Conservation (phyloP, 305 asterid species). For the Fraxinus angustifolia region DNA sequence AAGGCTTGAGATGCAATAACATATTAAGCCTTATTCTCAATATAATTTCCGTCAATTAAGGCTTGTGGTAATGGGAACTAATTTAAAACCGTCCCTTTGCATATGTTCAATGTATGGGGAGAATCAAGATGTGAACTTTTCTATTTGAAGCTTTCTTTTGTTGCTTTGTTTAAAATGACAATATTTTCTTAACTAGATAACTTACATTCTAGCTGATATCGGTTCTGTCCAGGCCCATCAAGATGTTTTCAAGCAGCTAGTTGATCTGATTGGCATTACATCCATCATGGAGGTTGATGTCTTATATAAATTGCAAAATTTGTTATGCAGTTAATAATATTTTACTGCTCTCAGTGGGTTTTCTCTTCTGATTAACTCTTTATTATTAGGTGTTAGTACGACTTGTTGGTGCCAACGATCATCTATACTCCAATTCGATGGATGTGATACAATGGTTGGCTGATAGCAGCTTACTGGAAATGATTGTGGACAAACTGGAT, state of each 20-base stretch:
- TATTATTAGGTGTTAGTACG: constrained; percentile 79
- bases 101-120: not conserved
- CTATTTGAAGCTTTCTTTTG: constrained; percentile 15
- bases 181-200: not conserved
- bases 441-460: constrained; percentile 98
- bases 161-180: not conserved
- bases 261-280: constrained; percentile 94
- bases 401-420: constrained; percentile 90
- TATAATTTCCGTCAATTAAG: not conserved
- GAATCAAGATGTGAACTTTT: constrained; percentile 1
- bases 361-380: constrained; percentile 29
- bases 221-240: constrained; percentile 57
- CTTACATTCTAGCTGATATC: constrained; percentile 4
- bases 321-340: constrained; percentile 6
- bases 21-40: not conserved
- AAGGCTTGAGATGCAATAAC: not conserved
- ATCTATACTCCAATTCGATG: constrained; percentile 70
- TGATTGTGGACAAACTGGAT: constrained; percentile 90
- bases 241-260: constrained; percentile 74
- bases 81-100: constrained; percentile 3
- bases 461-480: constrained; percentile 83
- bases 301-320: constrained; percentile 9
- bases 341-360: constrained; percentile 1
- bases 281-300: constrained; percentile 92
- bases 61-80: not conserved